Conservation (phyloP, 495 filamentous ascomycete genomes). For the Achaetomiella virescens region DNA sequence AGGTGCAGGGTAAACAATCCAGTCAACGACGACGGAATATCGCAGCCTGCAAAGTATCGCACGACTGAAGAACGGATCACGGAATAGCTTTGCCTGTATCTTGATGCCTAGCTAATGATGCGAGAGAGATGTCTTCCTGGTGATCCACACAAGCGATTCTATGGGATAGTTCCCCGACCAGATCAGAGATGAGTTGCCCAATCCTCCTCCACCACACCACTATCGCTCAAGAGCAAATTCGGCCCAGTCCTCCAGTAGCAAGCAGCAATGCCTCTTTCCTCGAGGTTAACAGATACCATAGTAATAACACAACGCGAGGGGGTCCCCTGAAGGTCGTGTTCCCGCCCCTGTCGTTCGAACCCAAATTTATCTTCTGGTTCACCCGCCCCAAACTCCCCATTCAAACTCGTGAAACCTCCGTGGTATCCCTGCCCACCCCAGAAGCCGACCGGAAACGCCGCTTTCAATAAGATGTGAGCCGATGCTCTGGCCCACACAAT, state of each 20-base stretch:
- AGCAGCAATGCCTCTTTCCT: background rate
- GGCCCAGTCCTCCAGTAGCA: background rate
- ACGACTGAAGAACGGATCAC: too few species aligned
- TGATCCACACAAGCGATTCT: background rate
- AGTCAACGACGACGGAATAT: too few species aligned
- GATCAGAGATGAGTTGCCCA: background rate
- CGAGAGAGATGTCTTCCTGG: background rate
- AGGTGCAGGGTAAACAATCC: background rate
- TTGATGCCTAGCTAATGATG: constrained; percentile 4
- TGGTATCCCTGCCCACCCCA: background rate
- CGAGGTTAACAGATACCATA: background rate
- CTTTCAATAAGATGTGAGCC: background rate
- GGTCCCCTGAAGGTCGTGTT: too few species aligned
- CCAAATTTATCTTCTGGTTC: background rate
- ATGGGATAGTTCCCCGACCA: background rate
- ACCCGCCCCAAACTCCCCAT: background rate
- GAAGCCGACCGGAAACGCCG: constrained; percentile 4
- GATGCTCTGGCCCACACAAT: background rate
- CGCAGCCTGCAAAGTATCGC: too few species aligned
- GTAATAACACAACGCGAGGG: background rate
- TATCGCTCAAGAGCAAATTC: background rate
- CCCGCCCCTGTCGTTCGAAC: background rate
- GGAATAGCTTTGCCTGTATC: background rate
- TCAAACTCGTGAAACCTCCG: background rate
- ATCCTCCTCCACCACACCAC: too few species aligned